Evolutionary conservation across 2,329 filamentous ascomycete genomes (phyloP).

Genomic region (Chaetoscypha palmicola): DNA sequence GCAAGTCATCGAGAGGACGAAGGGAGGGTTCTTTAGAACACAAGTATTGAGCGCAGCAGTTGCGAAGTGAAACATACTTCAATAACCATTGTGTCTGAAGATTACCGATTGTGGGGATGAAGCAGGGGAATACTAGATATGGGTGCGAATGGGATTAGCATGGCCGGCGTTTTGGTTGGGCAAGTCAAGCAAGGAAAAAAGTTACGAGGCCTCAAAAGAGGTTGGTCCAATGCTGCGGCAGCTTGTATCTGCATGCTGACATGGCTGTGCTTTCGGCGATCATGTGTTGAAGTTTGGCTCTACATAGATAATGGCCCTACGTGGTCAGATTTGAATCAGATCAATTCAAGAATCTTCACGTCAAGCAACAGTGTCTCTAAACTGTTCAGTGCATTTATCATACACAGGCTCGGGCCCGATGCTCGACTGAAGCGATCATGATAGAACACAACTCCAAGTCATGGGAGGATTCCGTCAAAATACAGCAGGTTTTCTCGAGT

Average conservation of each 20-base stretch:
- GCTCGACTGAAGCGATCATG: too few species aligned
- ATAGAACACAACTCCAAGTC: too few species aligned
- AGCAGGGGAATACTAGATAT: background rate
- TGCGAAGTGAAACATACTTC: constrained; percentile 26
- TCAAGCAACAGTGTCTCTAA: too few species aligned
- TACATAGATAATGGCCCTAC: background rate
- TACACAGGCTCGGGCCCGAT: too few species aligned
- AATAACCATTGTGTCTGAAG: background rate
- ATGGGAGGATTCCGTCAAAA: too few species aligned
- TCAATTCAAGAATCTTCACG: background rate
- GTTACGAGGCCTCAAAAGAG: background rate
- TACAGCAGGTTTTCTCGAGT: too few species aligned
- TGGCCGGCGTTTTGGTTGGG: constrained; percentile 20
- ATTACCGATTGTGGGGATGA: constrained; percentile 5
- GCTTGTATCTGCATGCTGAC: background rate
- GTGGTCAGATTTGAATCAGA: background rate
- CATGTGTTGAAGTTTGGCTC: background rate
- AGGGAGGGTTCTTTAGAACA: constrained; percentile 97
- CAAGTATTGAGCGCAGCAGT: constrained; percentile 67
- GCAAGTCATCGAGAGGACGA: constrained; percentile 98
- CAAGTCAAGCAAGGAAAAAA: constrained; percentile 4
- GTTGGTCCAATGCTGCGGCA: background rate
- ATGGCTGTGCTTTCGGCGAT: background rate
- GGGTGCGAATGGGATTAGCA: constrained; percentile 6
- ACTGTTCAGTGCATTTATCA: too few species aligned